Percentiles rank a stretch among this genome's conserved stretches.
phyloP scores from a whole-genome alignment of 805 yeast species.

The Candida sakaeoensis region DNA sequence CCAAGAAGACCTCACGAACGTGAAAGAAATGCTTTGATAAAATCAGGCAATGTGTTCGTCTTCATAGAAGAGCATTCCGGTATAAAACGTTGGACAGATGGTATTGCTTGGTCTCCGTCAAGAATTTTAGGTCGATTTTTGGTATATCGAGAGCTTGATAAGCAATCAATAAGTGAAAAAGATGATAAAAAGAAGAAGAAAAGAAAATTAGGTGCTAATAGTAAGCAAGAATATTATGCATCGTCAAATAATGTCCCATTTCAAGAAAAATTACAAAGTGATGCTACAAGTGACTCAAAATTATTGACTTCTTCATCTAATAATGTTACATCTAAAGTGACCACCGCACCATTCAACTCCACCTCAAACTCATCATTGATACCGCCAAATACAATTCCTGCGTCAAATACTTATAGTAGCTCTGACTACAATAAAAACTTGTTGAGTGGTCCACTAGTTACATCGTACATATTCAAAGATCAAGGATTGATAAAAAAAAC shows the following conservation, averaged over 20 bases:
- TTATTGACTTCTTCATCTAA: conserved; percentile 2
- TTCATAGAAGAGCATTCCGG: conserved; percentile 80
- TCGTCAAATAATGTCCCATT: conserved; percentile 9
- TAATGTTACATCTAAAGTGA: background rate
- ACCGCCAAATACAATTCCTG: conserved; percentile 6
- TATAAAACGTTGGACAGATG: conserved; percentile 94
- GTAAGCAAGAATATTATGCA: background rate
- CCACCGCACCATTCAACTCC: background rate
- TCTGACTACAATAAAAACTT: conserved; percentile 18
- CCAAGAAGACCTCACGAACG: conserved; percentile 79
- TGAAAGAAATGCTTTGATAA: conserved; percentile 63
- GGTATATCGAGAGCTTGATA: conserved; percentile 66
- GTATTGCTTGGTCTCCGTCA: conserved; percentile 91
- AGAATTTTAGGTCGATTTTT: conserved; percentile 82
- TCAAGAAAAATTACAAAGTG: background rate
- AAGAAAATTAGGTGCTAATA: conserved; percentile 15
- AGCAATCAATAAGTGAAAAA: conserved; percentile 38
- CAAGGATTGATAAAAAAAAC: conserved; percentile 83
- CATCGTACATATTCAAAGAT: conserved; percentile 61
- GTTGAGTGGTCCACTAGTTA: conserved; percentile 54
- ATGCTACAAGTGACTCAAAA: conserved; percentile 1
- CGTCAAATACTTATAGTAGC: conserved; percentile 9
- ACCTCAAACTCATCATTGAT: background rate
- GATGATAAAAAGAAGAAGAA: conserved; percentile 42
- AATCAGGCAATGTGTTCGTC: conserved; percentile 78